phyloP scores from a whole-genome alignment of 768 basidiomycete species.

The Termitomyces sp. region DNA sequence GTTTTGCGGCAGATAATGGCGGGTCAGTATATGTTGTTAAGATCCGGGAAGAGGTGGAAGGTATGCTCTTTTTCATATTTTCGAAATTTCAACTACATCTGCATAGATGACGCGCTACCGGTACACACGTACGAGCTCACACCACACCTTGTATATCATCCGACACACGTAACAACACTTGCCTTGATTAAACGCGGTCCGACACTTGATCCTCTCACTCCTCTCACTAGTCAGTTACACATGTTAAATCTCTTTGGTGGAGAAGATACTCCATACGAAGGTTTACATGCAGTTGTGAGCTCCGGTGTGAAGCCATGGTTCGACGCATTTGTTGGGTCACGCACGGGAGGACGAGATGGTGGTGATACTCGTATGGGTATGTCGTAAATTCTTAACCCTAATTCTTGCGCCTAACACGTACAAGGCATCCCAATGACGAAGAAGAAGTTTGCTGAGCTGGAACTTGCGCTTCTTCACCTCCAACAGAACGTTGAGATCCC shows the following conservation, averaged over 20 bases:
- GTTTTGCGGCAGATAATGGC: constrained; percentile 72
- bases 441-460: constrained; percentile 98
- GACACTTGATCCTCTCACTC: constrained; percentile 71
- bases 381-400: constrained; percentile 2
- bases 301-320: constrained; percentile 97
- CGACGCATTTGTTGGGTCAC: constrained; percentile 90
- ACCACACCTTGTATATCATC: constrained; percentile 71
- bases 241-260: constrained; percentile 89
- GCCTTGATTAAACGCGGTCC: constrained; percentile 92
- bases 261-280: constrained; percentile 90
- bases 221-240: constrained; percentile 83
- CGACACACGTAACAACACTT: constrained; percentile 77
- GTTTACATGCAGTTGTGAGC: constrained; percentile 91
- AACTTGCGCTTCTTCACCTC: constrained; percentile 87
- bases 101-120: constrained; percentile 58
- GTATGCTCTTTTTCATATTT: constrained; percentile 30
- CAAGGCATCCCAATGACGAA: constrained; percentile 93
- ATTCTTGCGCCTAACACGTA: constrained; percentile 5
- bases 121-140: constrained; percentile 64
- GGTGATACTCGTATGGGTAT: constrained; percentile 74
- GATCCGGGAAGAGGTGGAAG: constrained; percentile 66
- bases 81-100: constrained; percentile 7
- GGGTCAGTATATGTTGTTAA: constrained; percentile 83
- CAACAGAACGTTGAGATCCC: constrained; percentile 99
- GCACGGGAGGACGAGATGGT: constrained; percentile 63